Evolutionary conservation across 495 filamentous ascomycete genomes (phyloP), one percentile per base, ranked within the genome.

Genomic region (Penicillium chermesinum): DNA sequence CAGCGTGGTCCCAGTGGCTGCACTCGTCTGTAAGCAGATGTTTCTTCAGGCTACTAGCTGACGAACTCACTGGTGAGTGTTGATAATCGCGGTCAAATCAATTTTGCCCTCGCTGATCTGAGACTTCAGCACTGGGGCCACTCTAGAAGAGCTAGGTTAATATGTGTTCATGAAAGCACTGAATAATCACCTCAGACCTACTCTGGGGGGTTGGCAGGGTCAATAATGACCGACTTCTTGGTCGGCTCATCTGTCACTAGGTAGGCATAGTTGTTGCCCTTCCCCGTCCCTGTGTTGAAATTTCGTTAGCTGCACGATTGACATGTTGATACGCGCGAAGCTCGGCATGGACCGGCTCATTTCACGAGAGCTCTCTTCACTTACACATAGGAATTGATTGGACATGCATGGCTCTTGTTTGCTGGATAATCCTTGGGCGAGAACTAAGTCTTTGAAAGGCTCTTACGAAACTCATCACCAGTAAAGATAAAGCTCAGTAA

Each of bases 381-480:
- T 61, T 82, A 96, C 91, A 97, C 93, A 97, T 98, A 27, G 93
- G 93, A 73, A 98, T 95, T 46, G 89, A 89, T 65, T 90, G 82
- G 68, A 98, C 86, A 84, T 96, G 90, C 93, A 98, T 98, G 54
- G 73, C 65, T 63, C 66, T 61, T 45, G 41, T 15, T 44, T 61
- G 61, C 25, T 38, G 48, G 38, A 32, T 33, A 9, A 34, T 27
- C 46, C n/a, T 25, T 17, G 41, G 43, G 15, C 39, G 41, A 40
- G n/a, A 39, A 40, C 30, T 12, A 13, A 57, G 38, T 22, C 46
- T 50, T 40, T 58, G 53, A 27, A 48, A 35, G 30, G 52, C 42
- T 38, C 53, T 51, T 50, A 61, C 37, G 49, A 70, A 62, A 55
- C 38, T 62, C 63, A 70, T 70, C 44, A 63, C 56, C 47, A 34